These are phyloP conservation scores for Yarrowia divulgata DNA, from an alignment of 805 yeast genomes.

Conservation along the genomic window DNA sequence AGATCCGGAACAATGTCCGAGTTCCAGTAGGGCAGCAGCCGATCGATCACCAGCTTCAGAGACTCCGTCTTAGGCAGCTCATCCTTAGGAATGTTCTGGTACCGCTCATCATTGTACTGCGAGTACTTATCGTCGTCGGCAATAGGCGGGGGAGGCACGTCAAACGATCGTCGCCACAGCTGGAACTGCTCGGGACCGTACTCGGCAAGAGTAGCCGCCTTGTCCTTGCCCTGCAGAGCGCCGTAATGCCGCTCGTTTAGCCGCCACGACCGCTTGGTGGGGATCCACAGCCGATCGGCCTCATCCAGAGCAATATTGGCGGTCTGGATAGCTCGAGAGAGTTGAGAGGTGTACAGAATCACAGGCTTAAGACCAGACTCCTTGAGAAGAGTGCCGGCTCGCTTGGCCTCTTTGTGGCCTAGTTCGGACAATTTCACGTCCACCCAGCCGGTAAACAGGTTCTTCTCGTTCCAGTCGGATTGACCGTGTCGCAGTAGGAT, in stretches of 20 bases:
- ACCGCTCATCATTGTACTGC: constrained; percentile 85
- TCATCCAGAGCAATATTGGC: constrained; percentile 90
- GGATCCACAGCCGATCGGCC: constrained; percentile 90
- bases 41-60: constrained; percentile 90
- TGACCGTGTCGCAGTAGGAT: constrained; percentile 98
- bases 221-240: constrained; percentile 98
- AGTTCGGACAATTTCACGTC: constrained; percentile 84
- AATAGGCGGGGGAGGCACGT: constrained; percentile 93
- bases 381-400: constrained; percentile 91
- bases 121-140: constrained; percentile 80
- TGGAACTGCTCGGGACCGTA: constrained; percentile 94
- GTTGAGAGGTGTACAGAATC: constrained; percentile 85
- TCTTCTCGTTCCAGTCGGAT: constrained; percentile 98
- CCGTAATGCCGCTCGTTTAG: constrained; percentile 99
- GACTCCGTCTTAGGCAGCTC: constrained; percentile 95
- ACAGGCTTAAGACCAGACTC: constrained; percentile 88
- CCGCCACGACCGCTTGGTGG: constrained; percentile 96
- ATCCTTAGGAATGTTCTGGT: constrained; percentile 80
- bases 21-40: constrained; percentile 97
- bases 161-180: constrained; percentile 97
- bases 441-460: constrained; percentile 99
- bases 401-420: constrained; percentile 89
- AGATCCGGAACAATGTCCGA: constrained; percentile 86
- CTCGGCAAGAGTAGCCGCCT: constrained; percentile 86
- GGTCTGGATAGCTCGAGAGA: constrained; percentile 95